A percentile compares a stretch with the other conserved stretches of the same genome.
Conservation (phyloP, 2,329 filamentous ascomycete genomes). For the Eutypella sp. region DNA sequence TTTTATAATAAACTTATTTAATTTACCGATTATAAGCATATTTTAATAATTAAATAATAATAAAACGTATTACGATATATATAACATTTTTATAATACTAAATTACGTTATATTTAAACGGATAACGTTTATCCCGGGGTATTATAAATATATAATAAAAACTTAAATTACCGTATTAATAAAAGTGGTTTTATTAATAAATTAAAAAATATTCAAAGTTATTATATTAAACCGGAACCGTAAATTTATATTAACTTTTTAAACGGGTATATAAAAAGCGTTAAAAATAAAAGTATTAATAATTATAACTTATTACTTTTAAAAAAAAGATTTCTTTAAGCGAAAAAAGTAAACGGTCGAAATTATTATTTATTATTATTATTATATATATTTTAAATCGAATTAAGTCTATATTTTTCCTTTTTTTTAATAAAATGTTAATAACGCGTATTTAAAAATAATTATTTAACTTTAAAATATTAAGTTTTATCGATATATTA, state of each 20-base stretch:
- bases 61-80: neutral
- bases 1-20: neutral
- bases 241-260: neutral
- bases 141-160: neutral
- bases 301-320: neutral
- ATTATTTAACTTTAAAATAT: neutral
- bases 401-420: neutral
- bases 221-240: neutral
- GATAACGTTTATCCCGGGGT: neutral
- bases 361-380: neutral
- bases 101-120: neutral
- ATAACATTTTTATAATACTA: neutral
- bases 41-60: neutral
- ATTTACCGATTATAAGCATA: neutral
- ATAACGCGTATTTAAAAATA: neutral
- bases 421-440: neutral
- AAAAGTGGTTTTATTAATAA: neutral
- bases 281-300: neutral
- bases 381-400: neutral
- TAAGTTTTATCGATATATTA: neutral
- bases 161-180: neutral
- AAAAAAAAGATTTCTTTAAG: neutral
- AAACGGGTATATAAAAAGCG: neutral
- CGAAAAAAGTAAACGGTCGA: neutral
- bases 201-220: neutral